phyloP scores from a whole-genome alignment of 1,284 basidiomycete genomes.

The Rhodotorula sp. region DNA sequence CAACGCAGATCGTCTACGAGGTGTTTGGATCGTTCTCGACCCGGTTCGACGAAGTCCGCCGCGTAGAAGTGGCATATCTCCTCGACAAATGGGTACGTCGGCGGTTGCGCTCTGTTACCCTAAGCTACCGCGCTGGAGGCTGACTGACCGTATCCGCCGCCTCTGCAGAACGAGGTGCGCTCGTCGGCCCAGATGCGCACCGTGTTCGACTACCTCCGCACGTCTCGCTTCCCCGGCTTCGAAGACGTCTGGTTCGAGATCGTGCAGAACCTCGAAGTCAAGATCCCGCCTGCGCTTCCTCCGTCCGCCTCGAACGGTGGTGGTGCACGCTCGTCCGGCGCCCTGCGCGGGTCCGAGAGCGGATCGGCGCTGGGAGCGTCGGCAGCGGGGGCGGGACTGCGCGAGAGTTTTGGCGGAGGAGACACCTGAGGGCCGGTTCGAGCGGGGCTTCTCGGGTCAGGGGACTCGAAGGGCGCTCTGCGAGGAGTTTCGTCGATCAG shows the following conservation, averaged over 20 bases:
- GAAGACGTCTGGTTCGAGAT: conserved; percentile 32
- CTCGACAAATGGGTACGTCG: conserved; percentile 37
- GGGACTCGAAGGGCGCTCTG: no score
- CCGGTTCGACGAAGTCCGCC: conserved; percentile 41
- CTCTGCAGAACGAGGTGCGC: conserved; percentile 26
- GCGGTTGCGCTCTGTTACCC: no score
- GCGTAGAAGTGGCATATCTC: conserved; percentile 40
- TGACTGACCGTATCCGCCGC: no score
- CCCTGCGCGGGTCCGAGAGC: no score
- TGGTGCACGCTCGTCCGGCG: background rate
- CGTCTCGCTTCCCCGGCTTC: conserved; percentile 34
- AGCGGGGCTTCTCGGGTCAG: no score
- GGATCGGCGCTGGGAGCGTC: background rate
- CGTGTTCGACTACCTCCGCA: conserved; percentile 29
- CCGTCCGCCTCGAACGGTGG: background rate
- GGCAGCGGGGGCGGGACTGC: background rate
- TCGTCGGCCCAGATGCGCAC: conserved; percentile 26
- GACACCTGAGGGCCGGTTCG: no score
- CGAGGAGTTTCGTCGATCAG: no score
- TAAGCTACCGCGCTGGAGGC: no score
- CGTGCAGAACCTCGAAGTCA: conserved; percentile 26
- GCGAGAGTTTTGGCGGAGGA: background rate
- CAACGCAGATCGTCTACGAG: conserved; percentile 40
- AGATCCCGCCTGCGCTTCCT: background rate
- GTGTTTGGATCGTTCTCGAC: conserved; percentile 42